Evolutionary conservation across 2,329 filamentous ascomycete genomes (phyloP), one percentile per base, ranked within the genome.

Genomic region (Aspergillus japonicus): DNA sequence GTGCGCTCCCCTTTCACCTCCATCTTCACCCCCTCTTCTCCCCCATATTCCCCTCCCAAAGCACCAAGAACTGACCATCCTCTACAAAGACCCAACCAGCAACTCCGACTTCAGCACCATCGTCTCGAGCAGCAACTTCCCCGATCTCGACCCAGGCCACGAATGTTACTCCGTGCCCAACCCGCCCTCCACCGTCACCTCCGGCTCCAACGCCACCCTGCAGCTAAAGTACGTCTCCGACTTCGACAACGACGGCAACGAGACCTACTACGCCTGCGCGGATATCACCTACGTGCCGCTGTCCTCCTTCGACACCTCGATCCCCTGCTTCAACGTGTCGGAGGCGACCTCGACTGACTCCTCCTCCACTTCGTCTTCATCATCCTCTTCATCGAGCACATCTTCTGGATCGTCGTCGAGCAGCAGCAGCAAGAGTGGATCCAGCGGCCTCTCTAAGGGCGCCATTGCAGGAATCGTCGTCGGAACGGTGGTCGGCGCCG

Each of bases 241-340:
- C 21, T 77, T 73, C 35, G 78, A 78, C 35, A 73, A 71, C 5
- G 74, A 77, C 47, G 73, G 72, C 29, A 75, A 78, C 29, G 69
- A 78, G 59, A 79, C 77, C 0, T 81, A 77, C 67, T 82, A 80
- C 62, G 79, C 79, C 7, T 82, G 79, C 61, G 74, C 79, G 0
- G 79, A 82, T 57, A 71, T 81, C n/a, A 78, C 72, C 5, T 80
- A 80, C 56, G 73, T 81, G 26, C 63, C 76, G 3, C 64, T 73
- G 1, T 70, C 68, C 58, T 68, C 75, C 23, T 81, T 81, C 62
- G 77, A 69, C 0, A 67, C 71, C 44, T 70, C 76, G 39, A 73
- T 80, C 10, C 78, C 78, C 0, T 81, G 80, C 69, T 81, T 81
- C 72, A 81, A 82, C 58, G 77, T 79, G 4, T 80, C 78, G 0